phyloP scores from a whole-genome alignment of 2,329 filamentous ascomycete genomes.

The Diaporthe velutina region DNA sequence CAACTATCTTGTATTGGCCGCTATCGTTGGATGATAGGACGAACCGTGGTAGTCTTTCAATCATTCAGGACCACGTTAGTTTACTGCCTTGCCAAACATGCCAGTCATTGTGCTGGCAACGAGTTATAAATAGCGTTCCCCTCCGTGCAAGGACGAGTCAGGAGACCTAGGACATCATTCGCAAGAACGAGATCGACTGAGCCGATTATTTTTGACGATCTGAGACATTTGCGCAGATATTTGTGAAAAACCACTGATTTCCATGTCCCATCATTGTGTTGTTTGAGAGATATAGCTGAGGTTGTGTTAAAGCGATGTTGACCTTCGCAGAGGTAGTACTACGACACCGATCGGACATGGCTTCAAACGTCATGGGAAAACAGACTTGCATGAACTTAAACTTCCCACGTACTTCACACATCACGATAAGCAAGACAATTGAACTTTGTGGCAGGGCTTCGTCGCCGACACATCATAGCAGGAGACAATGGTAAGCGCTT shows the following conservation, averaged over 20 bases:
- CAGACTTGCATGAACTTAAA: too few relatives aligned
- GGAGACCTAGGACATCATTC: neutral
- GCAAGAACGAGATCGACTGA: neutral
- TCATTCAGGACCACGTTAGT: neutral
- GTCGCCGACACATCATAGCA: neutral
- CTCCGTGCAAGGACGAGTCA: neutral
- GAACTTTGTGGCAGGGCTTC: rapidly evolving
- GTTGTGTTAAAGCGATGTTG: too few relatives aligned
- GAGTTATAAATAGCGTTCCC: neutral
- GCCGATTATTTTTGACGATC: neutral
- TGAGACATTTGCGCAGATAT: neutral
- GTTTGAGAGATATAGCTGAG: too few relatives aligned
- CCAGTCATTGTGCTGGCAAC: neutral
- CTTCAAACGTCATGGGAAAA: too few relatives aligned
- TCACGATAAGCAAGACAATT: neutral
- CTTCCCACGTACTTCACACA: too few relatives aligned
- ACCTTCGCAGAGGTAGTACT: too few relatives aligned
- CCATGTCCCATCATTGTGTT: too few relatives aligned
- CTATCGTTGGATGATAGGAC: neutral
- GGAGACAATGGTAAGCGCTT: neutral
- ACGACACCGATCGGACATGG: too few relatives aligned
- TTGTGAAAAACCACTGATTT: rapidly evolving
- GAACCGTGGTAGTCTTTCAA: neutral
- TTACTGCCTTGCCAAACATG: neutral
- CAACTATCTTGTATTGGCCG: too few relatives aligned